Conservation (phyloP, 257 asterid genomes). For the Jasminum sambac region DNA sequence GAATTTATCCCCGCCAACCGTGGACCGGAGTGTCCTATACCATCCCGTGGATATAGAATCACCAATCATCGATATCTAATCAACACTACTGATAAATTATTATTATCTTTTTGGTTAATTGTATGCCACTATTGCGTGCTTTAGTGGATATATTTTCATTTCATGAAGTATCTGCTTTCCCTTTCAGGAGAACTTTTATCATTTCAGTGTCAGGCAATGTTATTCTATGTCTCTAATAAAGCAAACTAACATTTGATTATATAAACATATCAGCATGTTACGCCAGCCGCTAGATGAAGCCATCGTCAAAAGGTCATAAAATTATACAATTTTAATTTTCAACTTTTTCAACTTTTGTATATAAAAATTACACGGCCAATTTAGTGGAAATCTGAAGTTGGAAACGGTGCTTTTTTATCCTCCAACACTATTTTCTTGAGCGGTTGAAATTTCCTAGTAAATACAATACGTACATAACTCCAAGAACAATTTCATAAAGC, state of each 20-base stretch:
- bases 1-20: too few relatives aligned
- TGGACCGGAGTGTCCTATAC: too few relatives aligned
- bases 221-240: constrained; percentile 26
- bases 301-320: constrained; percentile 7
- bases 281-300: constrained; percentile 17
- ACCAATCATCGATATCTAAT: too few relatives aligned
- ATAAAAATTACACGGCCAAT: constrained; percentile 12
- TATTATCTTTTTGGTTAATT: neutral
- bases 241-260: constrained; percentile 15
- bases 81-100: too few relatives aligned
- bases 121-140: neutral
- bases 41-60: too few relatives aligned
- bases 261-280: neutral
- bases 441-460: constrained; percentile 13
- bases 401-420: constrained; percentile 7
- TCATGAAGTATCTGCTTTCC: neutral
- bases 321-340: neutral
- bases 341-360: constrained; percentile 14
- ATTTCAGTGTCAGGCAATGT: constrained; percentile 12
- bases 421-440: constrained; percentile 10
- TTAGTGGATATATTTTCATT: neutral
- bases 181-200: neutral
- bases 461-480: constrained; percentile 12
- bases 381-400: constrained; percentile 30
- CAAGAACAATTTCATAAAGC: neutral